A percentile compares a stretch with the other conserved stretches of the same genome.
Conservation (phyloP, 225 moss, liverwort and hornwort species). For the Neckera pumila region DNA sequence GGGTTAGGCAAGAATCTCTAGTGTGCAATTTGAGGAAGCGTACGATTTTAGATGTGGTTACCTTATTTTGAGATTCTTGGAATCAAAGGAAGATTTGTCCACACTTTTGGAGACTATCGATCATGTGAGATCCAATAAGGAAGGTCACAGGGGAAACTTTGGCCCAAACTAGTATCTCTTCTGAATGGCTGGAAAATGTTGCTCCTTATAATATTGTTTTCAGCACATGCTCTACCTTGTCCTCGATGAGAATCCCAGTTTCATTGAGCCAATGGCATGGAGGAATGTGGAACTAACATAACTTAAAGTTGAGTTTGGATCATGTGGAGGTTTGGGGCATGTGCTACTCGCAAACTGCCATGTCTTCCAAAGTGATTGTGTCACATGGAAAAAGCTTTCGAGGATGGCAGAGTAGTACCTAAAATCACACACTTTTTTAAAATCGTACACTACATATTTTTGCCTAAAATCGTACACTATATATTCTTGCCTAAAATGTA, state of each 20-base stretch:
- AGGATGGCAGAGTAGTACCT: too few relatives aligned
- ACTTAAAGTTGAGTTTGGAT: background rate
- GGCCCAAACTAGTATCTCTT: background rate
- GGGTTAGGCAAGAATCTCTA: too few relatives aligned
- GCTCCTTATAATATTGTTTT: background rate
- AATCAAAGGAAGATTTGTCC: background rate
- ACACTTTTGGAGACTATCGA: background rate
- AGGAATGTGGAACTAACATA: rapidly evolving
- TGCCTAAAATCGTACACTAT: too few relatives aligned
- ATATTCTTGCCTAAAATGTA: too few relatives aligned
- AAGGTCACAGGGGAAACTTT: background rate
- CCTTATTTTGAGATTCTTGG: background rate
- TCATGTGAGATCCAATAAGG: background rate
- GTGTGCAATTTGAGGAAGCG: too few relatives aligned
- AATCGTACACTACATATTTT: too few relatives aligned
- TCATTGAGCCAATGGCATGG: background rate
- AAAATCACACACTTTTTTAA: too few relatives aligned
- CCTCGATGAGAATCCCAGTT: too few relatives aligned
- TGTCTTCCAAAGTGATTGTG: background rate
- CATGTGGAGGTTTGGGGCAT: background rate
- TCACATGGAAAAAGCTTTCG: background rate
- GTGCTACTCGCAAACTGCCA: rapidly evolving
- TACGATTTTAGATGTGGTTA: too few relatives aligned
- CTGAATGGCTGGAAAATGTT: background rate
- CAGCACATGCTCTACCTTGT: background rate